Conservation (phyloP, 1,284 basidiomycete species). For the Phylloboletellus chloephorus region DNA sequence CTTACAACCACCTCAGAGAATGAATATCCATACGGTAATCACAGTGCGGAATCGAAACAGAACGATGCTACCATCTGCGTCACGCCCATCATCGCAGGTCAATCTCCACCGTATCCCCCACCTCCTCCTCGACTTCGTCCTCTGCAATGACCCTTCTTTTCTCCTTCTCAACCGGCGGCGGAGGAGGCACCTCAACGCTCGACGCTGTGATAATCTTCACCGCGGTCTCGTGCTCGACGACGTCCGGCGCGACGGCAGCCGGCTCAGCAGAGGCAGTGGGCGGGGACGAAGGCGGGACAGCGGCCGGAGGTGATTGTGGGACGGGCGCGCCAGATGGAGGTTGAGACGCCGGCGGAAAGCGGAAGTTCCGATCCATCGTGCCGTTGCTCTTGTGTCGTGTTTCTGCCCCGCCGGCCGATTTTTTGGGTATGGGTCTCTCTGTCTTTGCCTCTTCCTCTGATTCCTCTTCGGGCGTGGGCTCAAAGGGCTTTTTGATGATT, state of each 20-base stretch:
- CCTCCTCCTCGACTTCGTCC: slow-evolving; percentile 59
- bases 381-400: slow-evolving; percentile 46
- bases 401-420: slow-evolving; percentile 12
- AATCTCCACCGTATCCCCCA: slow-evolving; percentile 71
- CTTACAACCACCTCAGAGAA: slow-evolving; percentile 8
- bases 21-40: slow-evolving; percentile 5
- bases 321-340: slow-evolving; percentile 21
- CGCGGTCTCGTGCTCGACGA: slow-evolving; percentile 21
- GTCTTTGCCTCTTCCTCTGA: slow-evolving; percentile 26
- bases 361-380: slow-evolving; percentile 74
- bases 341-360: slow-evolving; percentile 49
- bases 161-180: slow-evolving; percentile 73
- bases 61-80: neutral
- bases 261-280: slow-evolving; percentile 10
- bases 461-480: slow-evolving; percentile 50
- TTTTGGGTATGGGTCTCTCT: slow-evolving; percentile 10
- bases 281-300: slow-evolving; percentile 18
- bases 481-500: slow-evolving; percentile 30
- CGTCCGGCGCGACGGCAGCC: slow-evolving; percentile 3
- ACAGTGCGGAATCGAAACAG: slow-evolving; percentile 1
- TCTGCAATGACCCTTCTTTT: slow-evolving; percentile 32
- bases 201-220: slow-evolving; percentile 47
- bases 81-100: slow-evolving; percentile 26
- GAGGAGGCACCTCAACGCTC: slow-evolving; percentile 69
- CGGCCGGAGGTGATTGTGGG: slow-evolving; percentile 1